Conservation (phyloP, 2,329 filamentous ascomycete genomes). For the Talaromyces sp. region DNA sequence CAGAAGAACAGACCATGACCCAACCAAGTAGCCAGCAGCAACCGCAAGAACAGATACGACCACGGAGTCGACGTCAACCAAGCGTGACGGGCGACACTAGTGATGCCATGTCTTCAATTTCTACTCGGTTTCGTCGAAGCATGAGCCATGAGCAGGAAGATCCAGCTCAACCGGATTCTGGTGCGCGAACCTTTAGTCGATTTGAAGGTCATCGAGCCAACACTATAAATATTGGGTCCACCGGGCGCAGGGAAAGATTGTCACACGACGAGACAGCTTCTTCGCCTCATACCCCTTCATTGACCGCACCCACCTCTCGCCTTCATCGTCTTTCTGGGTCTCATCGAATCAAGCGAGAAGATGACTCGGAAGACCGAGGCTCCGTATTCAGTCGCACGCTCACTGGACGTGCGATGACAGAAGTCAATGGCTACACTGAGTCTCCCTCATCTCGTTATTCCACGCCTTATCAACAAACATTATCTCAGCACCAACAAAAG, state of each 20-base stretch:
- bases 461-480: constrained; percentile 20
- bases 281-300: constrained; percentile 29
- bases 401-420: constrained; percentile 43
- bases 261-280: constrained; percentile 27
- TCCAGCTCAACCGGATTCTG: constrained; percentile 23
- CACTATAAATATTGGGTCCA: constrained; percentile 27
- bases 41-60: constrained; percentile 26
- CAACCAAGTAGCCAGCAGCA: constrained; percentile 20
- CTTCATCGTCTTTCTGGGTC: constrained; percentile 41
- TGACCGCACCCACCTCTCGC: constrained; percentile 33
- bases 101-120: constrained; percentile 27
- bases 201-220: constrained; percentile 43
- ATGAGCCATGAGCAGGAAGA: constrained; percentile 40
- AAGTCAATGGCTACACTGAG: constrained; percentile 30
- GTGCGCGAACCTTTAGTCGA: constrained; percentile 30
- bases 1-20: constrained; percentile 51
- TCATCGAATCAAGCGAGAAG: constrained; percentile 35
- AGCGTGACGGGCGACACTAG: constrained; percentile 20
- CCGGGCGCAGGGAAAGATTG: constrained; percentile 21
- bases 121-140: constrained; percentile 35
- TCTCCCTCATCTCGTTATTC: constrained; percentile 25
- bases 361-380: constrained; percentile 31
- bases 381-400: constrained; percentile 36
- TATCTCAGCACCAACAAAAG: constrained; percentile 24
- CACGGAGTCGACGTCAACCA: constrained; percentile 19